Base-by-base conservation (phyloP, 139 green algal genomes). In the Chlorella vulgaris region DNA sequence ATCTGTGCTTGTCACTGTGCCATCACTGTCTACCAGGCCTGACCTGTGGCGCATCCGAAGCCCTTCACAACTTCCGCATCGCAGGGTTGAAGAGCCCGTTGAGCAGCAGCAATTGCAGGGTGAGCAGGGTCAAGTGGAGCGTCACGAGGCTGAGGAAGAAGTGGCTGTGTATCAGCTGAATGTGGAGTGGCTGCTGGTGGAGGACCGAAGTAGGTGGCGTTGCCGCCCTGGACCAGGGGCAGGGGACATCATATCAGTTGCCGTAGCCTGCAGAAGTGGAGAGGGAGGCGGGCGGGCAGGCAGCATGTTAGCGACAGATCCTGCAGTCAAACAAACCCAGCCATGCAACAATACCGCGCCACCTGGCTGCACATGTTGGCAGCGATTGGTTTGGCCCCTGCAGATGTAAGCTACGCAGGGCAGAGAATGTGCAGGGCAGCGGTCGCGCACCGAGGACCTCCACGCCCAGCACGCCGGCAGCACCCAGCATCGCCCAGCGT, bases 181-280 rank as follows among this genome's bases (percentile, higher is more conserved):
- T 58, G 47, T 58, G 63, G n/a, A 7, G n/a, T 70, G 63, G 66
- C 66, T 8, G 66, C 13, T 55, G 66, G 55, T 8, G 55, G 5
- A 29, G 15, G 55, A 62, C 94, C 93, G 29, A 97, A 91, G 84
- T 91, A 97, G 40, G 92, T 94, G 69, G 93, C 84, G 29, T 78
- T 81, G 78, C 89, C 91, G 61, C 93, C 94, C 60, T 93, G 89
- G 18, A 96, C 62, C 31, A 94, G 90, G 89, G 91, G 94, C 36
- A 89, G 83, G 62, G 94, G 28, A 91, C 93, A 55, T 92, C 86
- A 77, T 89, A 92, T 90, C 92, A 95, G 85, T 89, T 74, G 69
- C 85, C 85, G 43, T 86, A 78, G 74, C 89, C 84, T 81, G 76
- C 24, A 36, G 22, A 13, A 40, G 31, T 21, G 35, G 22, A 35